These are phyloP conservation scores for Raphanus sativus DNA, from an alignment of 345 rosid species.

Conservation along the genomic window DNA sequence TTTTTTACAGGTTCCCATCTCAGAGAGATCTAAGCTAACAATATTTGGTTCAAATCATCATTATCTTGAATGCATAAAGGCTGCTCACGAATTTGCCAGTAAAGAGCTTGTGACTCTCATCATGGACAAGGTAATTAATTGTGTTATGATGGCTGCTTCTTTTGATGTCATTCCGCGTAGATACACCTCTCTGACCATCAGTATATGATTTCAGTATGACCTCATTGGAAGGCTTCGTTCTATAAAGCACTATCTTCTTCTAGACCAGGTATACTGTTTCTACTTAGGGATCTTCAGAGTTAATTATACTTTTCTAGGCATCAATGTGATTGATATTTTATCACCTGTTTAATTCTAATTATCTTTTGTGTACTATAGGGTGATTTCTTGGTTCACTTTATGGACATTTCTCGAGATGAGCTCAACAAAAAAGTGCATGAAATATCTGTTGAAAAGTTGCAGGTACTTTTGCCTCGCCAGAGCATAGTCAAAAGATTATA, in stretches of 20 bases:
- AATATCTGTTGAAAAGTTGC: constrained; percentile 86
- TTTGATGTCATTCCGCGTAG: not conserved
- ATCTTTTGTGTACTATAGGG: constrained; percentile 50
- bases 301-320: constrained; percentile 16
- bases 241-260: constrained; percentile 95
- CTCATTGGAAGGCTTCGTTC: constrained; percentile 85
- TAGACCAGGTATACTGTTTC: constrained; percentile 76
- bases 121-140: constrained; percentile 65
- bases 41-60: constrained; percentile 89
- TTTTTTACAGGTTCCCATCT: constrained; percentile 63
- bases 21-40: constrained; percentile 77
- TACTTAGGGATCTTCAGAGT: not conserved
- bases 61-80: constrained; percentile 89
- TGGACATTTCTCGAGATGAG: constrained; percentile 97
- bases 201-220: constrained; percentile 65
- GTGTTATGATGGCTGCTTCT: constrained; percentile 12
- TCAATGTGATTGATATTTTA: constrained; percentile 24
- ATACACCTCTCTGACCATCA: constrained; percentile 23
- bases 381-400: constrained; percentile 95
- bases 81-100: constrained; percentile 90
- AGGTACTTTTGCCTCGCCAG: constrained; percentile 47
- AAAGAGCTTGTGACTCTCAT: constrained; percentile 81
- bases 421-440: constrained; percentile 75
- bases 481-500: not conserved
- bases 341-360: constrained; percentile 6